Percentiles rank a stretch among this genome's conserved stretches.
Evolutionary conservation across 1,284 basidiomycete species (phyloP).

Genomic region (Ceratobasidium sp.): DNA sequence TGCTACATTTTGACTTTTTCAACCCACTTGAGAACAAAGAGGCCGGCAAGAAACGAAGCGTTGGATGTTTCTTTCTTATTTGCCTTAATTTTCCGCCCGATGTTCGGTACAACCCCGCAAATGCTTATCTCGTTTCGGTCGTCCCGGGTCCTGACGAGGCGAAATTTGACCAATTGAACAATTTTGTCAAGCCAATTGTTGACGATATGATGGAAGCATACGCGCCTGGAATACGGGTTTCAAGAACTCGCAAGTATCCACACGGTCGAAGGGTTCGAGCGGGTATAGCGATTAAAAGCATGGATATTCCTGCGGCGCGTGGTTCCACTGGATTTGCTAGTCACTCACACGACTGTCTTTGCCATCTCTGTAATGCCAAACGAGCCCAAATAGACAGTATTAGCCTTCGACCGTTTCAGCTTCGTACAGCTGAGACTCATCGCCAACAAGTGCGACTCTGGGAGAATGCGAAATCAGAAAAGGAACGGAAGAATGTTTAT

Average conservation of each 20-base stretch:
- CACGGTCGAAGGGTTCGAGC: slow-evolving; percentile 1
- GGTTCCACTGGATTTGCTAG: neutral
- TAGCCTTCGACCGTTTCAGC: neutral
- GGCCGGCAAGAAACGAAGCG: slow-evolving; percentile 56
- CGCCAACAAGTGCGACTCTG: neutral
- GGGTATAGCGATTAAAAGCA: neutral
- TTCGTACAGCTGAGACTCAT: neutral
- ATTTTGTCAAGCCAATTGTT: slow-evolving; percentile 4
- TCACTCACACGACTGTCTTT: slow-evolving; percentile 4
- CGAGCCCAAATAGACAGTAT: neutral
- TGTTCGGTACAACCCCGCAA: slow-evolving; percentile 58
- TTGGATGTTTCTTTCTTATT: slow-evolving; percentile 58
- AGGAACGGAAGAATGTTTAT: neutral
- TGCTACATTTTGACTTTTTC: slow-evolving; percentile 60
- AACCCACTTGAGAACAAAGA: slow-evolving; percentile 46
- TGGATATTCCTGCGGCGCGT: neutral
- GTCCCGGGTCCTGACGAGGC: slow-evolving; percentile 57
- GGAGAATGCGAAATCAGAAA: neutral
- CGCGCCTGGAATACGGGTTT: slow-evolving; percentile 53
- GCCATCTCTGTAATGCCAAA: neutral
- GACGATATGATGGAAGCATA: neutral
- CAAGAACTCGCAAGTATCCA: slow-evolving; percentile 33
- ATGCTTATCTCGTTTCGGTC: slow-evolving; percentile 60
- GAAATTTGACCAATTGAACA: slow-evolving; percentile 55
- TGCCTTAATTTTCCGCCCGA: slow-evolving; percentile 60